Evolutionary conservation across 352 stramenopile species (phyloP), one percentile per base, ranked within the genome.

Genomic region (Pythium brachiatum): DNA sequence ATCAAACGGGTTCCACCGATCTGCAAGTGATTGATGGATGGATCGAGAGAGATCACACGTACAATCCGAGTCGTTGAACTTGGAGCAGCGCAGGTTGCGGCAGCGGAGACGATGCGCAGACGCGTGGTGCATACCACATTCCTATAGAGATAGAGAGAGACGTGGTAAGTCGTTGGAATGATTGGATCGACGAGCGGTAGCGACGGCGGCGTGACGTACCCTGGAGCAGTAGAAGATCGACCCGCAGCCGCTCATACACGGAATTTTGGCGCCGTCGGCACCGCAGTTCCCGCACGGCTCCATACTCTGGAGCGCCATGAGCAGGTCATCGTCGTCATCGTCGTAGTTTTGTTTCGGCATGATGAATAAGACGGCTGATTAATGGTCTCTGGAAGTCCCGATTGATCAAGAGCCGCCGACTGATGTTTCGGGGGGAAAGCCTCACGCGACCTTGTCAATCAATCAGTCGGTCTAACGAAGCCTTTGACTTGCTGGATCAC

Each of bases 1-100:
- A 38, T 46, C 25, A 16, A 46, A n/a, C n/a, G n/a, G 29, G 18
- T 27, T 34, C 44, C 16, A 47, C 1, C 20, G 39, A 31, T 18
- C 20, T 16, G n/a, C 52, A 12, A 53, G 32, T 9, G 26, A 65
- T 23, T 25, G 41, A 48, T 48, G 34, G 34, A 41, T 41, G 34
- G 34, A 41, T n/a, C 13, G 34, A 18, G 15, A 26, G 21, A 3
- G 25, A 23, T 7, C 1, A 16, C 6, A 68, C 83, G 53, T 86
- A 93, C 84, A 94, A 53, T 94, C 84, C 53, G 83, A 91, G 75
- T 95, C 86, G 64, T 95, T 93, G 47, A 95, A 95, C 71, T 95
- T 95, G 60, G 86, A 92, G 69, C 82, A 95, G 7, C 86, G 84
- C 57, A 95, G 70, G 57, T 95, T 95, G 23, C 83, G 79, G 68